Evolutionary conservation across 2,329 filamentous ascomycete species (phyloP).

Genomic region (Lachnellula occidentalis): DNA sequence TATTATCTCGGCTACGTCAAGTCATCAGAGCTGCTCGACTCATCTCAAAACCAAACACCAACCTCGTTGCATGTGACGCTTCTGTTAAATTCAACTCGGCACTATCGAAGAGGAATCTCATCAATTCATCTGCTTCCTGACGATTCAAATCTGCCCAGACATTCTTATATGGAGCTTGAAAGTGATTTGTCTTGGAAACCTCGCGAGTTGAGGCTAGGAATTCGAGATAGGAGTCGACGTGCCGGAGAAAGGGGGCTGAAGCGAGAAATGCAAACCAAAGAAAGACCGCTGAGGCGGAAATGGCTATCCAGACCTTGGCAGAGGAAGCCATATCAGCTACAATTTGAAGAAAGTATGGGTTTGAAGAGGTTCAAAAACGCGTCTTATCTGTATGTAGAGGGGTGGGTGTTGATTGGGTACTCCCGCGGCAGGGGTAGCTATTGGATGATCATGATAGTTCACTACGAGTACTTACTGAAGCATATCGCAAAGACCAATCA

Average conservation of each 20-base stretch:
- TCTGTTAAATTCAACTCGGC: slow-evolving; percentile 10
- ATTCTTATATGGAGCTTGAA: slow-evolving; percentile 7
- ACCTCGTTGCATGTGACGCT: slow-evolving; percentile 5
- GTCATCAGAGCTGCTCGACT: background rate
- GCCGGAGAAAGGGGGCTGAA: background rate
- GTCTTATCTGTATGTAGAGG: background rate
- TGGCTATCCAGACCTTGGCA: background rate
- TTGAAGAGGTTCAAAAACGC: background rate
- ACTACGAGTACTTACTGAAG: no score
- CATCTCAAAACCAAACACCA: background rate
- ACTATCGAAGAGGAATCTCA: slow-evolving; percentile 6
- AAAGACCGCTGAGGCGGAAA: background rate
- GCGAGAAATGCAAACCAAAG: background rate
- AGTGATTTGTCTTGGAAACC: background rate
- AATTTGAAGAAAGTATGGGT: background rate
- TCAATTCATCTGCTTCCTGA: slow-evolving; percentile 4
- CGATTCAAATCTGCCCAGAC: slow-evolving; percentile 10
- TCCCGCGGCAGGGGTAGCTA: no score
- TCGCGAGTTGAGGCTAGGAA: background rate
- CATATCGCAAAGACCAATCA: no score
- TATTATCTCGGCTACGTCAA: background rate
- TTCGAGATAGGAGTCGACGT: background rate
- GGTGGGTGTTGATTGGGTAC: background rate
- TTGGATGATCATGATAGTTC: no score
- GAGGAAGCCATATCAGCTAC: background rate